These are phyloP conservation scores for Paecilomyces niveus DNA, from an alignment of 2,329 filamentous ascomycete genomes.

Conservation along the genomic window DNA sequence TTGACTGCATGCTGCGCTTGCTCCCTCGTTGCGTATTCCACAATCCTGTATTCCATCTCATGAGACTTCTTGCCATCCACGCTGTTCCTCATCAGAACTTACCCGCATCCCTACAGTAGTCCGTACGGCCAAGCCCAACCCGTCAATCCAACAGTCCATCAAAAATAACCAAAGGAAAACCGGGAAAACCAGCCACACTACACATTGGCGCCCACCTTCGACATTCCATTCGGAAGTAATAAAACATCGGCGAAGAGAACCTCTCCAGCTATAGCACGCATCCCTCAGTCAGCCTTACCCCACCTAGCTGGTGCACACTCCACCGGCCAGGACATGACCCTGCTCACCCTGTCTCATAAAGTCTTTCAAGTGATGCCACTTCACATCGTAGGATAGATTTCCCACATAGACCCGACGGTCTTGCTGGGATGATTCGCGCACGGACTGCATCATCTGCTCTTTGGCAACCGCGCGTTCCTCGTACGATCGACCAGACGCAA, in stretches of 20 bases:
- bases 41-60: conserved; percentile 61
- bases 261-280: conserved; percentile 69
- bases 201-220: conserved; percentile 97
- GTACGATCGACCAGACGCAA: conserved; percentile 62
- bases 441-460: conserved; percentile 92
- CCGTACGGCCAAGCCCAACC: conserved; percentile 85
- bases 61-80: not conserved
- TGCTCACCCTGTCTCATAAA: conserved; percentile 97
- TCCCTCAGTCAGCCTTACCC: conserved; percentile 22
- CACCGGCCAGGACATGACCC: conserved; percentile 16
- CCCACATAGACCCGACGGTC: conserved; percentile 99
- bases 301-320: conserved; percentile 9
- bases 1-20: conserved; percentile 97
- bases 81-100: conserved; percentile 46
- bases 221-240: conserved; percentile 99
- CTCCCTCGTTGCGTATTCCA: conserved; percentile 99
- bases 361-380: conserved; percentile 99
- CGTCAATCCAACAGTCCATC: conserved; percentile 98
- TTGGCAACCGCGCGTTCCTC: conserved; percentile 79
- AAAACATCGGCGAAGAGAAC: conserved; percentile 99
- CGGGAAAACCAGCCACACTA: conserved; percentile 71
- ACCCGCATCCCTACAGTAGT: conserved; percentile 99
- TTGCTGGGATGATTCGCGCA: conserved; percentile 92
- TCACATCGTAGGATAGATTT: conserved; percentile 98
- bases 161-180: conserved; percentile 55